A percentile compares a stretch with the other conserved stretches of the same genome.
These are phyloP conservation scores for Barnettozyma sucrosica DNA, from an alignment of 805 yeast species.

Conservation along the genomic window DNA sequence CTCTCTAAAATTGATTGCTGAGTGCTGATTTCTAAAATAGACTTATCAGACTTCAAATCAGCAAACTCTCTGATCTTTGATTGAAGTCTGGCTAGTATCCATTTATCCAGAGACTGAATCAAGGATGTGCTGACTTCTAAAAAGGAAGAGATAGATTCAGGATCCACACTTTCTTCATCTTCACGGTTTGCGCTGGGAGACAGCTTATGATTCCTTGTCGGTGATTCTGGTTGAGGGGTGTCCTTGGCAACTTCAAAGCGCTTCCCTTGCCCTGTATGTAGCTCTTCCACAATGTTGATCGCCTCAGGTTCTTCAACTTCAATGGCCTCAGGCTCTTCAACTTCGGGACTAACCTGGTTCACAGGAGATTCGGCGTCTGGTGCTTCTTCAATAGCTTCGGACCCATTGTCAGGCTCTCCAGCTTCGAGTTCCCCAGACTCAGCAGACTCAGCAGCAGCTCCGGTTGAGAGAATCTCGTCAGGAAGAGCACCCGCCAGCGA, in stretches of 20 bases:
- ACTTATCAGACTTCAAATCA: slow-evolving; percentile 32
- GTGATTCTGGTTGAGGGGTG: slow-evolving; percentile 5
- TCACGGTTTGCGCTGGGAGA: neutral
- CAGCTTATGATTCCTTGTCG: neutral
- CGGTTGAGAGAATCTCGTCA: neutral
- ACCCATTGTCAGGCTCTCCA: neutral
- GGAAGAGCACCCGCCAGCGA: neutral
- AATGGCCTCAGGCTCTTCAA: neutral
- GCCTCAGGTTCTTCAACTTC: slow-evolving; percentile 1
- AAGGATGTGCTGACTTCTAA: slow-evolving; percentile 26
- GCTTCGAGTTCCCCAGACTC: neutral
- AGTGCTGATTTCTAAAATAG: slow-evolving; percentile 32
- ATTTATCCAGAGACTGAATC: slow-evolving; percentile 20
- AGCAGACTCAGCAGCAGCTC: neutral
- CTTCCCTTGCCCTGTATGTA: neutral
- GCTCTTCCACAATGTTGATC: neutral
- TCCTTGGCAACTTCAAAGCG: slow-evolving; percentile 14
- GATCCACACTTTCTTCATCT: neutral
- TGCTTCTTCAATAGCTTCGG: neutral
- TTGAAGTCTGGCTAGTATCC: slow-evolving; percentile 25
- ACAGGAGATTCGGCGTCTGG: slow-evolving; percentile 1
- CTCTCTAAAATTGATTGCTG: slow-evolving; percentile 35
- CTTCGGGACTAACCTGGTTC: neutral
- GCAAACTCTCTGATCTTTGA: slow-evolving; percentile 30
- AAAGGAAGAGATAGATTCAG: slow-evolving; percentile 29